Evolutionary conservation across 2,329 filamentous ascomycete genomes (phyloP).

Genomic region (Fusarium sp.): DNA sequence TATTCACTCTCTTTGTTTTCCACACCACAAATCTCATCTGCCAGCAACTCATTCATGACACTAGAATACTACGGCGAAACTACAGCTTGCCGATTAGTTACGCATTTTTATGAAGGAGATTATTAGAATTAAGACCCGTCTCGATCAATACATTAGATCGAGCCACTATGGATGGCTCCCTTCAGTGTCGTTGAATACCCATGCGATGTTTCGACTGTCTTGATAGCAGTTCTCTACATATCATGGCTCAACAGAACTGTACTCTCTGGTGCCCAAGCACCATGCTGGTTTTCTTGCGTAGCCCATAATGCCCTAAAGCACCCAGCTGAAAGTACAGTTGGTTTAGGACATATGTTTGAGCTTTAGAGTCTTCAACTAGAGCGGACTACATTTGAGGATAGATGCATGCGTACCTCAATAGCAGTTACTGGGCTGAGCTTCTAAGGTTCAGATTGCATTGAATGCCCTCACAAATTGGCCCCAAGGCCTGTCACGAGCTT

Average conservation of each 20-base stretch:
- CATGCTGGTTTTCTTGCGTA: no score
- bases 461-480: neutral
- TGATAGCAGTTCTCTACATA: neutral
- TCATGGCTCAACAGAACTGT: neutral
- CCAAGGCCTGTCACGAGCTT: neutral
- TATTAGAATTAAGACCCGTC: neutral
- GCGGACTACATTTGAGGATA: neutral
- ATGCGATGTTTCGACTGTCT: neutral
- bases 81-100: neutral
- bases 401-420: neutral
- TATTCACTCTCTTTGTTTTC: slow-evolving; percentile 18
- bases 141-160: neutral
- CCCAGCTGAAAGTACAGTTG: neutral
- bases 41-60: neutral
- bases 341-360: neutral
- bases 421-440: neutral
- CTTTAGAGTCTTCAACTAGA: neutral
- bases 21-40: neutral
- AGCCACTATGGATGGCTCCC: neutral
- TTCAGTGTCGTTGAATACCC: no score
- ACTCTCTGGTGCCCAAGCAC: neutral
- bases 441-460: neutral
- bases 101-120: neutral
- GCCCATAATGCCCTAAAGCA: neutral
- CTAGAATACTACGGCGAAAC: neutral